These are phyloP conservation scores for Emmonsiellopsis sp. DNA, from an alignment of 2,329 filamentous ascomycete genomes.

Conservation along the genomic window DNA sequence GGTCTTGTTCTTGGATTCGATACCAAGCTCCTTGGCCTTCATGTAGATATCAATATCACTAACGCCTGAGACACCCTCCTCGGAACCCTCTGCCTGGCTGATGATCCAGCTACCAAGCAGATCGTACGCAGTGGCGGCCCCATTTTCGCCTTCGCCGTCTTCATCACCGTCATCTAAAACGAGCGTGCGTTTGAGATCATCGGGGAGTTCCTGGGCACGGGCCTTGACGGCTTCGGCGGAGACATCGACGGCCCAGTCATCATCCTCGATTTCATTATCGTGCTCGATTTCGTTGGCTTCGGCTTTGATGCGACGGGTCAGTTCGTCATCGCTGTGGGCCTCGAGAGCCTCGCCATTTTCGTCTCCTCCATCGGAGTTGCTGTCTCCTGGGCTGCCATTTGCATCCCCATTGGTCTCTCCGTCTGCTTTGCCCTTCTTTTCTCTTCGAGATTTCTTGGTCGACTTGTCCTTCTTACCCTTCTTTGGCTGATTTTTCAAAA, in stretches of 20 bases:
- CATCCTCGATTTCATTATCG: slow-evolving; percentile 62
- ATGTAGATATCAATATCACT: slow-evolving; percentile 86
- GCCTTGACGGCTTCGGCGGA: slow-evolving; percentile 92
- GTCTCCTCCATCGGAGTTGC: slow-evolving; percentile 51
- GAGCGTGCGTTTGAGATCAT: slow-evolving; percentile 86
- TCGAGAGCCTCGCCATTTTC: slow-evolving; percentile 60
- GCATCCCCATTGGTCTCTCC: slow-evolving; percentile 48
- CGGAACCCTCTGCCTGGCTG: slow-evolving; percentile 57
- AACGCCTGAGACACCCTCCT: slow-evolving; percentile 65
- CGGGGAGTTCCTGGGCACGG: slow-evolving; percentile 85
- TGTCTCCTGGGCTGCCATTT: slow-evolving; percentile 55
- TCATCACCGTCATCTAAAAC: slow-evolving; percentile 74
- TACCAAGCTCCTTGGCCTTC: slow-evolving; percentile 93
- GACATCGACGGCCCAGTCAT: slow-evolving; percentile 94
- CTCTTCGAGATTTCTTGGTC: slow-evolving; percentile 72
- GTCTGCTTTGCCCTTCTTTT: slow-evolving; percentile 61
- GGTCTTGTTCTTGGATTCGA: slow-evolving; percentile 90
- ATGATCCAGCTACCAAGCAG: slow-evolving; percentile 89
- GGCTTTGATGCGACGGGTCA: slow-evolving; percentile 63
- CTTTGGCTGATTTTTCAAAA: slow-evolving; percentile 85
- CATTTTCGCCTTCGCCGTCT: slow-evolving; percentile 69
- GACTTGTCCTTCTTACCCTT: slow-evolving; percentile 95
- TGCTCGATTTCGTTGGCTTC: slow-evolving; percentile 65
- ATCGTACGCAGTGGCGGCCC: slow-evolving; percentile 71
- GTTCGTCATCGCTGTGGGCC: slow-evolving; percentile 81